Conservation (phyloP, 2,329 filamentous ascomycete genomes). For the Ambrosiella beaveri region DNA sequence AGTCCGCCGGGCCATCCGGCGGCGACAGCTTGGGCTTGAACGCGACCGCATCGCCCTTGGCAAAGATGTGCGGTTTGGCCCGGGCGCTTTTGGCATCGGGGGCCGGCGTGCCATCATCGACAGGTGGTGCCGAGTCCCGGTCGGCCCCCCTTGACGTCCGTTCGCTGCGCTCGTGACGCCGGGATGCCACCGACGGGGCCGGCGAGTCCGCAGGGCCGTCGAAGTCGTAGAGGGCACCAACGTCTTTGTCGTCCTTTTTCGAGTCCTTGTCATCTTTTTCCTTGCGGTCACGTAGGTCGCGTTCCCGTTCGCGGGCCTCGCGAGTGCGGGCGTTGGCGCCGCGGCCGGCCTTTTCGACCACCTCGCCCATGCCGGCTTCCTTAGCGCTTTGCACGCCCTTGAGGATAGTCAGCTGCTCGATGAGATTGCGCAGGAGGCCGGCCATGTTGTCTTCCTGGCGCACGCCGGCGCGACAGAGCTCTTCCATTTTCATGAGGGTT, state of each 20-base stretch:
- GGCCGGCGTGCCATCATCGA: slow-evolving; percentile 22
- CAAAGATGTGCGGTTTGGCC: slow-evolving; percentile 36
- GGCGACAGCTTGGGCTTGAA: slow-evolving; percentile 42
- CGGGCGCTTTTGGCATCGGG: slow-evolving; percentile 28
- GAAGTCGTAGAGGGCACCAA: slow-evolving; percentile 27
- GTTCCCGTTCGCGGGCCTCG: slow-evolving; percentile 4
- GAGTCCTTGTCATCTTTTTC: slow-evolving; percentile 12
- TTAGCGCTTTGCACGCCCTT: slow-evolving; percentile 27
- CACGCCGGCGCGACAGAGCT: slow-evolving; percentile 26
- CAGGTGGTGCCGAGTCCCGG: slow-evolving; percentile 32
- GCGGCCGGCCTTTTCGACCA: slow-evolving; percentile 4
- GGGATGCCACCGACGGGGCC: slow-evolving; percentile 23
- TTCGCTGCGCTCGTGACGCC: slow-evolving; percentile 20
- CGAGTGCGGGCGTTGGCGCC: slow-evolving; percentile 7
- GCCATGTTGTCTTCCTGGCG: slow-evolving; percentile 25
- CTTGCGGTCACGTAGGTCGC: slow-evolving; percentile 12
- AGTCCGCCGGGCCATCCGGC: slow-evolving; percentile 35
- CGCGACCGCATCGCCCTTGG: slow-evolving; percentile 46
- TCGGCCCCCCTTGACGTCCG: slow-evolving; percentile 21
- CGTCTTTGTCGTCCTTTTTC: slow-evolving; percentile 16
- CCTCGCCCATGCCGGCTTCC: slow-evolving; percentile 19
- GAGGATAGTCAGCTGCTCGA: slow-evolving; percentile 28
- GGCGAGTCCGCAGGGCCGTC: slow-evolving; percentile 29
- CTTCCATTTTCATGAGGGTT: slow-evolving; percentile 27
- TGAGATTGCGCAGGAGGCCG: slow-evolving; percentile 21